Percentiles rank a stretch among this genome's conserved stretches.
Conservation (phyloP, 495 filamentous ascomycete genomes). For the Lineolata rhizophorae region DNA sequence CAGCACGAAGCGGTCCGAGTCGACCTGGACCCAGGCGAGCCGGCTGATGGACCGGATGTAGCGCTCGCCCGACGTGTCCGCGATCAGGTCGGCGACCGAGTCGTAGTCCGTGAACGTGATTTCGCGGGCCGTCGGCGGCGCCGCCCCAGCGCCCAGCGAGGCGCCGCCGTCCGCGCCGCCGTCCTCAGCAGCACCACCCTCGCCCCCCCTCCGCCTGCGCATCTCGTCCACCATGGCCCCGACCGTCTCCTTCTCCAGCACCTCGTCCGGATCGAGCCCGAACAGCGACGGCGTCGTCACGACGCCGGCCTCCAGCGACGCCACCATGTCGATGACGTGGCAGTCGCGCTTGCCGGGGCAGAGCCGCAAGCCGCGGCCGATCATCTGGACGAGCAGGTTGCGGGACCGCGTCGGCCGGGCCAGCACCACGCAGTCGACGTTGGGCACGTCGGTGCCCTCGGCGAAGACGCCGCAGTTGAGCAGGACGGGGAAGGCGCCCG, state of each 20-base stretch:
- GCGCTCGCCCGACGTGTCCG: conserved; percentile 53
- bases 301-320: conserved; percentile 57
- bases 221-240: conserved; percentile 32
- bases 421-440: conserved; percentile 83
- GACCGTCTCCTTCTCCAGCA: conserved; percentile 39
- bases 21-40: conserved; percentile 62
- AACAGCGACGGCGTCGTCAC: conserved; percentile 83
- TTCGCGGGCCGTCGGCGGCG: conserved; percentile 14
- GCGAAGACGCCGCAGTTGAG: conserved; percentile 94
- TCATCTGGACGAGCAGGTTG: conserved; percentile 92
- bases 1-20: conserved; percentile 40
- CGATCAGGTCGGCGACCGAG: conserved; percentile 65
- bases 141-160: conserved; percentile 9
- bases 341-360: conserved; percentile 66
- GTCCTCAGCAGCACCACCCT: too few relatives aligned
- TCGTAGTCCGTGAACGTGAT: conserved; percentile 76
- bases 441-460: conserved; percentile 92
- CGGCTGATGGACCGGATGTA: conserved; percentile 57
- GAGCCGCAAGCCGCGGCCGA: conserved; percentile 77
- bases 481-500: conserved; percentile 62
- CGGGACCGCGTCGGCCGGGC: conserved; percentile 75
- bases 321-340: conserved; percentile 93
- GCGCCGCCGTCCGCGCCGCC: neutral
- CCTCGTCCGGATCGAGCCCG: conserved; percentile 67
- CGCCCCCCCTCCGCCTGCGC: conserved; percentile 22